Percentiles rank a stretch among this genome's conserved stretches.
Conservation (phyloP, 163 green algal genomes). For the Scenedesmus sp. region DNA sequence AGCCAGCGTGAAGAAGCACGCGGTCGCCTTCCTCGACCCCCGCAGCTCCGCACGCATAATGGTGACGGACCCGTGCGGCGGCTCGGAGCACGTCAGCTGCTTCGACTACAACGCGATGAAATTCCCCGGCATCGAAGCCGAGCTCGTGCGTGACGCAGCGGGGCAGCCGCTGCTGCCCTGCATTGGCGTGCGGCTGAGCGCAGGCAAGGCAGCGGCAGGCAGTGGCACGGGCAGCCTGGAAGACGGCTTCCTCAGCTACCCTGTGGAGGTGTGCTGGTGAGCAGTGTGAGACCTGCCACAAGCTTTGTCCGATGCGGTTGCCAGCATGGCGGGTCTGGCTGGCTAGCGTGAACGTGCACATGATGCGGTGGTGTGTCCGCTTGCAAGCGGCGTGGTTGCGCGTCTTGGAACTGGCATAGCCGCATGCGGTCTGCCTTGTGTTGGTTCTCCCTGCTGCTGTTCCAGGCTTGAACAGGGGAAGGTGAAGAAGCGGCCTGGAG, state of each 20-base stretch:
- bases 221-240: not conserved
- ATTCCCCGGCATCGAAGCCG: not conserved
- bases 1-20: too few species aligned
- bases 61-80: not conserved
- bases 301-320: too few species aligned
- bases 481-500: not conserved
- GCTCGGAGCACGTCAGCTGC: not conserved
- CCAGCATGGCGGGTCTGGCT: too few species aligned
- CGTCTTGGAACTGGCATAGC: too few species aligned
- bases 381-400: too few species aligned
- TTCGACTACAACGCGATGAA: not conserved
- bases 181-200: conserved; percentile 19
- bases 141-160: not conserved
- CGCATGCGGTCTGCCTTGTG: too few species aligned
- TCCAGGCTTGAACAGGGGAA: not conserved
- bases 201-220: not conserved
- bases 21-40: not conserved
- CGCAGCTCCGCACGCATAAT: not conserved
- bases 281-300: too few species aligned
- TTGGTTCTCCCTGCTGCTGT: not conserved
- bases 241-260: not conserved
- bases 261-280: conserved; percentile 21
- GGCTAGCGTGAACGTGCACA: too few species aligned
- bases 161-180: not conserved
- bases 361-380: too few species aligned